phyloP scores from a whole-genome alignment of 306 rosid species.

The Neltuma alba region DNA sequence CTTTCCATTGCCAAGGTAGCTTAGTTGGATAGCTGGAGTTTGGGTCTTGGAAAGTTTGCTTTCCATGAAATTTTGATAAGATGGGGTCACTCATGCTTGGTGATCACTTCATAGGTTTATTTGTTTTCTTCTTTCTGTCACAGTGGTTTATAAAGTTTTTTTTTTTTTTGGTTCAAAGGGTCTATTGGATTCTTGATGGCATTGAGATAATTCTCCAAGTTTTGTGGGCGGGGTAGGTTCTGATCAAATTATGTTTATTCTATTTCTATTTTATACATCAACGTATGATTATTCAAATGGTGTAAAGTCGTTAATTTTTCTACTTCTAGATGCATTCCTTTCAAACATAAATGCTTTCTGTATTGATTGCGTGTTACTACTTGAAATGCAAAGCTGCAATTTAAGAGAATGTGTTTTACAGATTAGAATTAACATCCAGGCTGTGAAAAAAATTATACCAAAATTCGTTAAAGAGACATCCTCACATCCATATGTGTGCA shows the following conservation, averaged over 20 bases:
- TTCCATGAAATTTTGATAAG: conserved; percentile 27
- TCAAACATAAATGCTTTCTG: not conserved
- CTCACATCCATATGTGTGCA: not conserved
- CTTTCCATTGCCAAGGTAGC: conserved; percentile 56
- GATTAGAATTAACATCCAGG: not conserved
- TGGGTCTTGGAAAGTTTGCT: conserved; percentile 12
- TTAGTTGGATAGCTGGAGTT: conserved; percentile 47
- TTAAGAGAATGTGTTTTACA: too few relatives aligned
- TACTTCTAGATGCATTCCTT: not conserved
- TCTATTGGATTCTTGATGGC: conserved; percentile 29
- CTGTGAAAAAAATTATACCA: not conserved
- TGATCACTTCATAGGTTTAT: conserved; percentile 44
- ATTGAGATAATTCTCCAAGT: not conserved
- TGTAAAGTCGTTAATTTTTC: not conserved
- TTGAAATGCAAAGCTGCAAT: not conserved
- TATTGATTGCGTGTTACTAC: not conserved
- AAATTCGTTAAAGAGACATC: not conserved
- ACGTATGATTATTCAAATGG: conserved; percentile 8
- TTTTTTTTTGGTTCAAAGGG: conserved; percentile 16
- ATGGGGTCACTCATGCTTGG: conserved; percentile 43
- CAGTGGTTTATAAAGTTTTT: conserved; percentile 13
- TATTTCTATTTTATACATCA: conserved; percentile 18
- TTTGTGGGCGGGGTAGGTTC: conserved; percentile 19
- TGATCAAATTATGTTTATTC: conserved; percentile 21
- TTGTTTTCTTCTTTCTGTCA: conserved; percentile 8